A percentile compares a stretch with the other conserved stretches of the same genome.
These are phyloP conservation scores for Oryza meyeriana DNA, from an alignment of 176 grass and related monocot genomes.

Conservation along the genomic window DNA sequence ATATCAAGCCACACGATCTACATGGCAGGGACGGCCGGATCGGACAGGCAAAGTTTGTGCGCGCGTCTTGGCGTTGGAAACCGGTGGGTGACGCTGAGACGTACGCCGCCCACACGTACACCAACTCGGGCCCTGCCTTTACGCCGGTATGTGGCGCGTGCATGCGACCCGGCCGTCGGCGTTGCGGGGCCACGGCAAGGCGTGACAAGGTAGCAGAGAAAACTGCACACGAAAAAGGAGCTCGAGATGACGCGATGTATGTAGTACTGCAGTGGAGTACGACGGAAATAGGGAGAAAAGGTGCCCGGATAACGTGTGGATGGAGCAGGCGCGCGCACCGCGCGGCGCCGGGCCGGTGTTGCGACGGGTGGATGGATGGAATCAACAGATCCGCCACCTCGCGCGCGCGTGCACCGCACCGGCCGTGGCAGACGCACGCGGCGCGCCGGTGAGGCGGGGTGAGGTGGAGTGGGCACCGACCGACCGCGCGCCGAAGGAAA, in stretches of 20 bases:
- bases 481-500: not conserved
- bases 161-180: not conserved
- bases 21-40: not conserved
- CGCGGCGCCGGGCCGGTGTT: not conserved
- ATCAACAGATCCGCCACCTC: not conserved
- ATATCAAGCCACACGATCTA: not conserved
- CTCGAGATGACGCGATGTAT: not conserved
- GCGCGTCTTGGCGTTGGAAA: not conserved
- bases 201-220: not conserved
- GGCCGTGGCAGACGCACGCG: not conserved
- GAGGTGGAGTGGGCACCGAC: not conserved
- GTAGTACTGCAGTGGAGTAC: not conserved
- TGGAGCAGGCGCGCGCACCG: constrained; percentile 2
- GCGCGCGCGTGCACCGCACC: not conserved
- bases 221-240: not conserved
- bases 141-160: too few species aligned
- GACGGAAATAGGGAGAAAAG: not conserved
- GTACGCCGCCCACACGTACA: too few species aligned
- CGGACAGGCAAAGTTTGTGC: not conserved
- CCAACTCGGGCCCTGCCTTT: too few species aligned
- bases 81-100: too few species aligned
- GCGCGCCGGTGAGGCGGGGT: not conserved
- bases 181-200: not conserved
- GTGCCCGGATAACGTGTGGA: not conserved
- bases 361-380: constrained; percentile 24